Evolutionary conservation across 169 alveolate genomes (phyloP), one percentile per base, ranked within the genome.

Genomic region (Cystoisospora suis): DNA sequence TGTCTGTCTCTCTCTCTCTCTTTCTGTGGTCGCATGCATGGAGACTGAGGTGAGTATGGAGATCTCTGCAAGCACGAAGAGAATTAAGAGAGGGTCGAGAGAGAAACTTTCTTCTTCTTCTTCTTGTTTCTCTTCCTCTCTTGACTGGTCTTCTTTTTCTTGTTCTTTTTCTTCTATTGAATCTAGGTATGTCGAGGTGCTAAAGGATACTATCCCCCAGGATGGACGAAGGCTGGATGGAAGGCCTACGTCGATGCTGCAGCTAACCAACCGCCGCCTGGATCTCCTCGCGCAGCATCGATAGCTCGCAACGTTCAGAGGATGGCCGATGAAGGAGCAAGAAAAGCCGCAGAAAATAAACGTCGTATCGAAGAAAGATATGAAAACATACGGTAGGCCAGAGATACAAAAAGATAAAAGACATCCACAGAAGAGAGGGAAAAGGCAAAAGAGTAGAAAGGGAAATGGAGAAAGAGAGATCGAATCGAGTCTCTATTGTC

Each of bases 171-270:
- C n/a, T 38, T 36, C 27, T 32, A 3, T 29, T 83, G 86, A 20
- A n/a, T 32, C 38, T 87, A 87, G 91, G 91, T 87, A 0, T 87
- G 91, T 59, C 47, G 91, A 65, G 91, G 91, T 3, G 75, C 91
- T 3, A 70, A 70, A 17, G 80, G 81, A 44, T 87, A 87, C 81
- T 87, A 61, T 17, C 91, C 91, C 38, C 87, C 91, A 5, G 91
- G 91, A 1, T 87, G 91, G 91, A 87, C 91, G 49, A 87, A 87
- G 80, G 87, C 56, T 47, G 17, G 32, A 9, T 87, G 91, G 91
- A 83, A 56, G 29, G 56, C 77, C n/a, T 87, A 70, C 69, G 87
- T 87, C 61, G 91, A 87, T 20, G 77, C 77, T 20, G 77, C 77
- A 1, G 77, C 77, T 2, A 32, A 36, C 23, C 77, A 65, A 44